A percentile compares a stretch with the other conserved stretches of the same genome.
Evolutionary conservation across 257 asterid species (phyloP).

Genomic region (Lantana camara): DNA sequence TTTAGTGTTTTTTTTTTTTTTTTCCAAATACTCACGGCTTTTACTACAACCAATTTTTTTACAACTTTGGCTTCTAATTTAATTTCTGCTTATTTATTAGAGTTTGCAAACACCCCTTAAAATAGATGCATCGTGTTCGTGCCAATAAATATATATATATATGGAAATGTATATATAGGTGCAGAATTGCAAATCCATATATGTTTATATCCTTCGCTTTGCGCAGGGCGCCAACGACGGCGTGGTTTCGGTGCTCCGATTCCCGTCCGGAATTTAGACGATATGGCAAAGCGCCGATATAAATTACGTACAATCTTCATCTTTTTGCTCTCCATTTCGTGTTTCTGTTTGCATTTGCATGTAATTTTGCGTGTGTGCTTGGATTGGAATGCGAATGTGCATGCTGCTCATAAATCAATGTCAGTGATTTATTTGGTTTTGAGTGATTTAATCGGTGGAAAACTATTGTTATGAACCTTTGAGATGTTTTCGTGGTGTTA

Average conservation of each 20-base stretch:
- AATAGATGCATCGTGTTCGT: no score
- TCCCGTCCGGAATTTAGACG: slow-evolving; percentile 20
- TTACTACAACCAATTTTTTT: no score
- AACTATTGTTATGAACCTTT: neutral
- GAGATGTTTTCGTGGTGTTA: slow-evolving; percentile 2
- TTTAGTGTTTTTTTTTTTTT: no score
- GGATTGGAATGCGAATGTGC: slow-evolving; percentile 33
- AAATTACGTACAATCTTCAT: slow-evolving; percentile 87
- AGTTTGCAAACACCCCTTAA: no score
- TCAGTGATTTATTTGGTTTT: slow-evolving; percentile 35
- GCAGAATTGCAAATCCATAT: no score
- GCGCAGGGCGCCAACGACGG: slow-evolving; percentile 29
- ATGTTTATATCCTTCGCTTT: no score
- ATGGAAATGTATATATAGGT: no score
- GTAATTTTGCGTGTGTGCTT: slow-evolving; percentile 2
- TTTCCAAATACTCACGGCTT: no score
- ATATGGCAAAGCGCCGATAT: slow-evolving; percentile 90
- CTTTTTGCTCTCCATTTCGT: slow-evolving; percentile 11
- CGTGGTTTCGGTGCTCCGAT: slow-evolving; percentile 29
- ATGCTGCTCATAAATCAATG: slow-evolving; percentile 24
- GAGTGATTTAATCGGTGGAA: slow-evolving; percentile 30
- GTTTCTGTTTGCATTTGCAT: neutral
- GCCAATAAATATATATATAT: no score
- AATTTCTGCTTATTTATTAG: no score
- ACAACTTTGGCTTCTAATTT: no score